Conservation (phyloP, 1,284 basidiomycete species). For the Earliella scabrosa region DNA sequence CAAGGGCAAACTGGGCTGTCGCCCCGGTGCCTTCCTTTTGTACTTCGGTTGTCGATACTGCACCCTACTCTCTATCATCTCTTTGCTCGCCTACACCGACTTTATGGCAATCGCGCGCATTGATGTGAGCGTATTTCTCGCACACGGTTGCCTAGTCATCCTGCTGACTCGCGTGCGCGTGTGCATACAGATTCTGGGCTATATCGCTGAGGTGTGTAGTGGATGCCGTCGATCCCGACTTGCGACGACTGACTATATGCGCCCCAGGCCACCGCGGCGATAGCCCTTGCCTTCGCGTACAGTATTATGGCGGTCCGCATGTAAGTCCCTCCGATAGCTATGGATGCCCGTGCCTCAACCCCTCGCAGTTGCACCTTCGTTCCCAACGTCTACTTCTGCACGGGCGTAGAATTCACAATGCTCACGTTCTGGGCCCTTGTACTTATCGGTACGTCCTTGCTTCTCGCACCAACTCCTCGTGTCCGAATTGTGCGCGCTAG, state of each 20-base stretch:
- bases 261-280: neutral
- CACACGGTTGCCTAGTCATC: neutral
- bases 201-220: too few species aligned
- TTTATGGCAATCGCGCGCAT: neutral
- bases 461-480: too few species aligned
- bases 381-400: neutral
- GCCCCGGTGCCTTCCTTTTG: slow-evolving; percentile 10
- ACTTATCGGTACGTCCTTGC: neutral
- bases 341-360: neutral
- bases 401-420: neutral
- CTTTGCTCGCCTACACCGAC: slow-evolving; percentile 8
- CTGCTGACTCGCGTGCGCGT: neutral
- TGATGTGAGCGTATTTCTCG: neutral
- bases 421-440: neutral
- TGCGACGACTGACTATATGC: neutral
- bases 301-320: neutral
- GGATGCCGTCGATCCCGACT: too few species aligned
- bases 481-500: neutral
- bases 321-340: neutral
- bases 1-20: slow-evolving; percentile 11
- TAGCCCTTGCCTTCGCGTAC: slow-evolving; percentile 3
- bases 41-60: slow-evolving; percentile 20
- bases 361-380: neutral
- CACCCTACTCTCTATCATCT: slow-evolving; percentile 9
- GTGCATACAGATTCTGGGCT: too few species aligned